Percentiles rank a stretch among this genome's conserved stretches.
phyloP scores from a whole-genome alignment of 345 rosid species.

The Eucalyptus polyanthemos region DNA sequence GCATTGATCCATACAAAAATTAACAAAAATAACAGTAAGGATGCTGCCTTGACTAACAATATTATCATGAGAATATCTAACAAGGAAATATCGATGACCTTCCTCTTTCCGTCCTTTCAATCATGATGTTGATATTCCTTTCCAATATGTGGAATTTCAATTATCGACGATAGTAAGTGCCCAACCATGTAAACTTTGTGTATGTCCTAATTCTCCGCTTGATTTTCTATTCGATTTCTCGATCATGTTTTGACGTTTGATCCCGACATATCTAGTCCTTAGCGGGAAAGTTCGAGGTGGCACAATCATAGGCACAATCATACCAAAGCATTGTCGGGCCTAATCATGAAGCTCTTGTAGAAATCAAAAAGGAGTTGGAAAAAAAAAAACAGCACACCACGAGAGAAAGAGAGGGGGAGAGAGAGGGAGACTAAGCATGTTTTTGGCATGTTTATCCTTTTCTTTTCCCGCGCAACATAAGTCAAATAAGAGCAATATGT shows the following conservation, averaged over 20 bases:
- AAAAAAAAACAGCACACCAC: background rate
- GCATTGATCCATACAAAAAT: background rate
- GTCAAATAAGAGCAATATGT: background rate
- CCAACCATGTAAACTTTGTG: background rate
- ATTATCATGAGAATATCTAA: background rate
- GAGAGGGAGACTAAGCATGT: background rate
- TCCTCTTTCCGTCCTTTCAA: background rate
- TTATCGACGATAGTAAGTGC: background rate
- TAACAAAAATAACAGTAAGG: background rate
- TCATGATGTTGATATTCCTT: background rate
- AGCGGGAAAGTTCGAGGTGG: background rate
- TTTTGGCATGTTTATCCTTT: background rate
- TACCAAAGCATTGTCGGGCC: background rate
- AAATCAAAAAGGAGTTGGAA: background rate
- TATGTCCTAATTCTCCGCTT: background rate
- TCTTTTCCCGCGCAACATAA: background rate
- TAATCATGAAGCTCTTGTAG: background rate
- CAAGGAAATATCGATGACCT: background rate
- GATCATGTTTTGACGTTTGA: background rate
- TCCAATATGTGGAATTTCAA: background rate
- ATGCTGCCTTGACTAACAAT: background rate
- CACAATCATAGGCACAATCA: background rate
- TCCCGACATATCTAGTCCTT: background rate
- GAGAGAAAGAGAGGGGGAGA: background rate
- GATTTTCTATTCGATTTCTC: background rate